These are phyloP conservation scores for Hypoxylon cercidicola DNA, from an alignment of 495 filamentous ascomycete species.

Conservation along the genomic window DNA sequence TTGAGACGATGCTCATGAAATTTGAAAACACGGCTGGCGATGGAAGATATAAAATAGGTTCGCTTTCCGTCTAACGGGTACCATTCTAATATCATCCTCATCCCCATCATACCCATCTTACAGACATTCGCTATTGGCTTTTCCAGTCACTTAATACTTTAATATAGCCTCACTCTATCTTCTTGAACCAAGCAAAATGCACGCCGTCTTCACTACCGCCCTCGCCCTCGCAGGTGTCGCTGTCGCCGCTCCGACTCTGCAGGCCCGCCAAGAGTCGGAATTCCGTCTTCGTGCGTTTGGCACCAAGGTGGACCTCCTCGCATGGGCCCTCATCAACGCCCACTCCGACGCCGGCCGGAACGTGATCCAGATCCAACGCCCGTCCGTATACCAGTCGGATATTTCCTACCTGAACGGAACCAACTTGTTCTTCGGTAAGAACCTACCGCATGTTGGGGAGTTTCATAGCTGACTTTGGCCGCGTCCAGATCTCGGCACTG, in stretches of 20 bases:
- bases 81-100: slow-evolving; percentile 6
- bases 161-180: background rate
- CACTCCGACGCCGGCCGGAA: slow-evolving; percentile 17
- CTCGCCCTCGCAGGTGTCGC: slow-evolving; percentile 14
- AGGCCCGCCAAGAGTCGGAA: slow-evolving; percentile 7
- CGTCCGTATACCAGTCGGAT: slow-evolving; percentile 20
- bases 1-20: background rate
- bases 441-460: background rate
- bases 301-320: slow-evolving; percentile 12
- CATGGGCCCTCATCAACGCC: slow-evolving; percentile 25
- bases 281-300: slow-evolving; percentile 27
- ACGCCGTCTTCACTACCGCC: slow-evolving; percentile 5
- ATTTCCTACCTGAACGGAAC: slow-evolving; percentile 23
- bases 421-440: slow-evolving; percentile 25
- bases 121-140: background rate
- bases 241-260: slow-evolving; percentile 11
- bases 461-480: background rate
- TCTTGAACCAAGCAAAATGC: slow-evolving; percentile 15
- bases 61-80: background rate
- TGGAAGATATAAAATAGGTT: slow-evolving; percentile 10
- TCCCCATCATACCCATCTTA: background rate
- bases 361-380: slow-evolving; percentile 30
- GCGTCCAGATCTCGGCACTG: slow-evolving; percentile 7
- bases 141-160: background rate
- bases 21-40: background rate